These are phyloP conservation scores for Boletus rex-veris DNA, from an alignment of 768 basidiomycete species.

Conservation along the genomic window DNA sequence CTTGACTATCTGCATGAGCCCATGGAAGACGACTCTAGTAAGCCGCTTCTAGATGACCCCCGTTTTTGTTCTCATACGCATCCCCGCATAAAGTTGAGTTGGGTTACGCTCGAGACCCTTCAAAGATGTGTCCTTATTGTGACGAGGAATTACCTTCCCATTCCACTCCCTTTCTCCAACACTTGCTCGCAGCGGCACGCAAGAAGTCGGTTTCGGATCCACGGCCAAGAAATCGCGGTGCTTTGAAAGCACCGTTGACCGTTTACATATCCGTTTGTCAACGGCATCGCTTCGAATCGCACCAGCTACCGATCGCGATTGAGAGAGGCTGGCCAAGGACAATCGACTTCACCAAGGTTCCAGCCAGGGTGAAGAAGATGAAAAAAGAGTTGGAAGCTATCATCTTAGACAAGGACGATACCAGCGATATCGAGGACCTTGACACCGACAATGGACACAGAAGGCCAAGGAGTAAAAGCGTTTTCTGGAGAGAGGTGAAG, in stretches of 20 bases:
- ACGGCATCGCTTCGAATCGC: conserved; percentile 72
- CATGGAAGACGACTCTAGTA: conserved; percentile 43
- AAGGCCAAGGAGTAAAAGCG: conserved; percentile 39
- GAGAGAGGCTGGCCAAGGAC: conserved; percentile 71
- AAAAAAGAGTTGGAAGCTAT: conserved; percentile 44
- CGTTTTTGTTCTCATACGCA: background rate
- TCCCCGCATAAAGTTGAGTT: conserved; percentile 43
- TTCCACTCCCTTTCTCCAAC: conserved; percentile 57
- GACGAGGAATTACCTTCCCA: conserved; percentile 62
- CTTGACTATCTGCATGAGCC: conserved; percentile 19
- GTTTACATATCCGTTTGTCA: conserved; percentile 69
- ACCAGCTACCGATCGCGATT: conserved; percentile 69
- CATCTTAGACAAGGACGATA: conserved; percentile 43
- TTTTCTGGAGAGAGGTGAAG: conserved; percentile 70
- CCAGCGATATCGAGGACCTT: conserved; percentile 19
- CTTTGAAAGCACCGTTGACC: conserved; percentile 48
- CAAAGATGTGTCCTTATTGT: conserved; percentile 76
- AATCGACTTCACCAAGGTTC: conserved; percentile 62
- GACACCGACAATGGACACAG: background rate
- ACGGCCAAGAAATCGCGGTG: conserved; percentile 65
- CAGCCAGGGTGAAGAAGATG: conserved; percentile 52
- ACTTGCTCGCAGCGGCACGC: conserved; percentile 49
- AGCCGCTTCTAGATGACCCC: conserved; percentile 8
- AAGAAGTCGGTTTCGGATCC: conserved; percentile 57
- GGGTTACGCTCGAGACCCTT: conserved; percentile 54